Evolutionary conservation across 768 basidiomycete species (phyloP).

Genomic region (Leccinum subgranulosum): DNA sequence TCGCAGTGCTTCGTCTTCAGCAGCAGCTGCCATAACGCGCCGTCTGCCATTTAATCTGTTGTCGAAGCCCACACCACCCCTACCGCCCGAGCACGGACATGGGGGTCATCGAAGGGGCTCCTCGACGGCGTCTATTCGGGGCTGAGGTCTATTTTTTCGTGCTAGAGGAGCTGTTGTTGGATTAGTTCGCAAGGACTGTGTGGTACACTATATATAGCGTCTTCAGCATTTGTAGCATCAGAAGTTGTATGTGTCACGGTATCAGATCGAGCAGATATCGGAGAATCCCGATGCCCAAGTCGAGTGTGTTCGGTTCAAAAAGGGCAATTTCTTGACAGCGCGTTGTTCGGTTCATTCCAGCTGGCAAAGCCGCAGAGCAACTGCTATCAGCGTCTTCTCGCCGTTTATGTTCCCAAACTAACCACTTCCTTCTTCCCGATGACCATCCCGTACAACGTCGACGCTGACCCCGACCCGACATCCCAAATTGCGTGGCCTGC

Average conservation of each 20-base stretch:
- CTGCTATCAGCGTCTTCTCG: not conserved
- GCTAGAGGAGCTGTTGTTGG: constrained; percentile 21
- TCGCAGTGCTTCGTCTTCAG: constrained; percentile 37
- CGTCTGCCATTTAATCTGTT: constrained; percentile 70
- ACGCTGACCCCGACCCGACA: constrained; percentile 71
- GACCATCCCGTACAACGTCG: constrained; percentile 53
- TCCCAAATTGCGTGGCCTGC: constrained; percentile 79
- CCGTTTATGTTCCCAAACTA: constrained; percentile 11
- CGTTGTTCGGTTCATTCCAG: not conserved
- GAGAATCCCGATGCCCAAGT: constrained; percentile 23
- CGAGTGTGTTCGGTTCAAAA: constrained; percentile 13
- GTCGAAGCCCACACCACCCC: constrained; percentile 46
- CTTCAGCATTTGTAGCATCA: constrained; percentile 17
- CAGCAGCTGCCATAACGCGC: constrained; percentile 49
- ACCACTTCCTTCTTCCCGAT: constrained; percentile 32
- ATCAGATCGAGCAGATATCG: constrained; percentile 9
- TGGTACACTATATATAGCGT: constrained; percentile 6
- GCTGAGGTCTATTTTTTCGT: constrained; percentile 15
- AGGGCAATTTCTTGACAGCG: constrained; percentile 1
- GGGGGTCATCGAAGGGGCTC: constrained; percentile 42
- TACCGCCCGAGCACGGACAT: constrained; percentile 25
- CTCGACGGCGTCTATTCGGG: constrained; percentile 37
- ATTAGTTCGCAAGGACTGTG: constrained; percentile 23
- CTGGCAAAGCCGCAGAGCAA: not conserved
- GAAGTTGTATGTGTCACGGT: not conserved